Evolutionary conservation across 1,139 yeast genomes (phyloP).

Genomic region (Protomyces gravidus): DNA sequence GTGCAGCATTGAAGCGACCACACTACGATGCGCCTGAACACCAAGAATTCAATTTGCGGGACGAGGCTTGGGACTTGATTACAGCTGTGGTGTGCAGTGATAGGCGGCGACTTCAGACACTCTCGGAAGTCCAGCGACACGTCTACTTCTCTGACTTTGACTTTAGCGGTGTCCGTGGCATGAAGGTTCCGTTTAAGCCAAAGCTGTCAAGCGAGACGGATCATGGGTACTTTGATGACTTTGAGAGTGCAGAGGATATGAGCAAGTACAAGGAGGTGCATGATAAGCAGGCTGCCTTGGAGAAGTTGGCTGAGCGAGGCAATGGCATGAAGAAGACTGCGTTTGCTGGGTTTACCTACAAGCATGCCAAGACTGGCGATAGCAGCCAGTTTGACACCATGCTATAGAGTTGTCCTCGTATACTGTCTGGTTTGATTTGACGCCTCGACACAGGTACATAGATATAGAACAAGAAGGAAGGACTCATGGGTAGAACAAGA

Average conservation of each 20-base stretch:
- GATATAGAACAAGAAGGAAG: no score
- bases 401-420: no score
- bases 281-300: constrained; percentile 81
- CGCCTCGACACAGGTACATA: no score
- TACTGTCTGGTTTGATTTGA: no score
- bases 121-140: constrained; percentile 74
- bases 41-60: constrained; percentile 41
- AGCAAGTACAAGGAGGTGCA: constrained; percentile 95
- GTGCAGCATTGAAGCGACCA: constrained; percentile 79
- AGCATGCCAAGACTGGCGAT: constrained; percentile 48
- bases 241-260: constrained; percentile 94
- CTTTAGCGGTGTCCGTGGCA: constrained; percentile 57
- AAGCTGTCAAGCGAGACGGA: constrained; percentile 95
- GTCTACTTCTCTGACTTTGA: constrained; percentile 79
- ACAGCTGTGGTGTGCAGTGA: constrained; percentile 75
- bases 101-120: constrained; percentile 63
- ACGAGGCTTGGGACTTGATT: constrained; percentile 91
- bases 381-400: background rate
- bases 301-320: constrained; percentile 67
- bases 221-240: constrained; percentile 98
- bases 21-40: constrained; percentile 44
- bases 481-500: no score
- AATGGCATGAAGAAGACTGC: constrained; percentile 53
- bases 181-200: constrained; percentile 85
- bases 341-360: constrained; percentile 93